Conservation (phyloP, 179 eudicot genomes). For the Beta macrorhiza region DNA sequence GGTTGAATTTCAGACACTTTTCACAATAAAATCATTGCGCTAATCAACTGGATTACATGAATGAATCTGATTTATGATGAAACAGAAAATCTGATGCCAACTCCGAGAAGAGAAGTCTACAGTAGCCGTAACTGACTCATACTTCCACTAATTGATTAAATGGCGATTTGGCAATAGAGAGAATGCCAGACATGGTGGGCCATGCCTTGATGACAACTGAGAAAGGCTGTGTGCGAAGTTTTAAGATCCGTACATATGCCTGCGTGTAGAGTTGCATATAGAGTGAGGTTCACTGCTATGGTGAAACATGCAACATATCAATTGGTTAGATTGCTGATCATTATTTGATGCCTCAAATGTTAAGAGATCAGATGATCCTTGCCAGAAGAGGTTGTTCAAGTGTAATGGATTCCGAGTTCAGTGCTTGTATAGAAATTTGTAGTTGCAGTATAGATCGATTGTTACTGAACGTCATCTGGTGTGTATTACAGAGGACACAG, state of each 20-base stretch:
- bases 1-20: neutral
- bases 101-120: slow-evolving; percentile 53
- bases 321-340: slow-evolving; percentile 21
- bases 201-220: slow-evolving; percentile 19
- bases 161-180: slow-evolving; percentile 15
- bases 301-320: slow-evolving; percentile 17
- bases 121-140: slow-evolving; percentile 32
- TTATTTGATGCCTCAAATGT: slow-evolving; percentile 14
- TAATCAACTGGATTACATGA: neutral
- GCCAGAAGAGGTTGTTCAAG: slow-evolving; percentile 19
- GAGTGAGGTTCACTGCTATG: slow-evolving; percentile 18
- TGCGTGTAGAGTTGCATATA: slow-evolving; percentile 1
- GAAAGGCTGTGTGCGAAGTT: slow-evolving; percentile 8
- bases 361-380: slow-evolving; percentile 3
- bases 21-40: neutral
- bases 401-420: slow-evolving; percentile 17
- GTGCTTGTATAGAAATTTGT: slow-evolving; percentile 31
- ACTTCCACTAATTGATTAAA: neutral
- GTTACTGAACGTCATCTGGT: slow-evolving; percentile 4
- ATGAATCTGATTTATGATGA: slow-evolving; percentile 21
- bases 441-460: slow-evolving; percentile 10
- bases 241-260: slow-evolving; percentile 31
- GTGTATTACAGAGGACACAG: neutral
- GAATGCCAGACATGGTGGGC: slow-evolving; percentile 14
- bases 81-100: slow-evolving; percentile 43